Conservation (phyloP, 768 basidiomycete species). For the Hericium alpestre region DNA sequence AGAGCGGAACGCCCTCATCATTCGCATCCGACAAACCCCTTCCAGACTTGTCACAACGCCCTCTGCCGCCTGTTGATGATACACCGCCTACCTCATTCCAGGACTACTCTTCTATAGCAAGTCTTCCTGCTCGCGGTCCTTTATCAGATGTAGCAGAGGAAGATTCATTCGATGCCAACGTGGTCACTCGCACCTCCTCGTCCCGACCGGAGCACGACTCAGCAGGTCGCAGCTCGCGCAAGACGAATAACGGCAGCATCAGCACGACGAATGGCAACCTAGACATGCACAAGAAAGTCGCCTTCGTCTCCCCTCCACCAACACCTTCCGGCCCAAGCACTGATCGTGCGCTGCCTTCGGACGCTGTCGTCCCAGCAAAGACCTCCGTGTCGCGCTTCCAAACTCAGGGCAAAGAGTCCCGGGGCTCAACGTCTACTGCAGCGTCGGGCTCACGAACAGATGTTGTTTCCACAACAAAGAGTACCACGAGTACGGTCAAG, state of each 20-base stretch:
- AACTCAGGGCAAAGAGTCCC: slow-evolving; percentile 58
- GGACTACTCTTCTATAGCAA: slow-evolving; percentile 14
- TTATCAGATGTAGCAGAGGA: slow-evolving; percentile 11
- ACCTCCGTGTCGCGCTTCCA: slow-evolving; percentile 72
- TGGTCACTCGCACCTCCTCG: slow-evolving; percentile 12
- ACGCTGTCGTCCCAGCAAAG: slow-evolving; percentile 36
- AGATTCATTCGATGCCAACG: slow-evolving; percentile 8
- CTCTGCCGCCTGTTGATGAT: slow-evolving; percentile 38
- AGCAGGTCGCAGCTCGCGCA: slow-evolving; percentile 27
- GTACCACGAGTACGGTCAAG: slow-evolving; percentile 32
- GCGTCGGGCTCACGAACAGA: slow-evolving; percentile 57
- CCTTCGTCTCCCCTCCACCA: slow-evolving; percentile 74
- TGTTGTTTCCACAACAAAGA: slow-evolving; percentile 31
- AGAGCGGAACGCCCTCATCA: slow-evolving; percentile 20
- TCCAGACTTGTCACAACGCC: slow-evolving; percentile 48
- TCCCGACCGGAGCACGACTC: slow-evolving; percentile 21
- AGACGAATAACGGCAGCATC: slow-evolving; percentile 27
- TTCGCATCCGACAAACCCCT: slow-evolving; percentile 59
- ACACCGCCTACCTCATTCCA: slow-evolving; percentile 25
- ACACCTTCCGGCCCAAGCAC: slow-evolving; percentile 39
- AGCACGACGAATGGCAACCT: slow-evolving; percentile 17
- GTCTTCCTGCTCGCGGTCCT: slow-evolving; percentile 15
- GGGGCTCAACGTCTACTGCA: slow-evolving; percentile 54
- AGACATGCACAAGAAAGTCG: slow-evolving; percentile 75
- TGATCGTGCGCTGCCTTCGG: slow-evolving; percentile 43